phyloP scores from a whole-genome alignment of 441 rosid genomes.

The Biscutella laevigata region DNA sequence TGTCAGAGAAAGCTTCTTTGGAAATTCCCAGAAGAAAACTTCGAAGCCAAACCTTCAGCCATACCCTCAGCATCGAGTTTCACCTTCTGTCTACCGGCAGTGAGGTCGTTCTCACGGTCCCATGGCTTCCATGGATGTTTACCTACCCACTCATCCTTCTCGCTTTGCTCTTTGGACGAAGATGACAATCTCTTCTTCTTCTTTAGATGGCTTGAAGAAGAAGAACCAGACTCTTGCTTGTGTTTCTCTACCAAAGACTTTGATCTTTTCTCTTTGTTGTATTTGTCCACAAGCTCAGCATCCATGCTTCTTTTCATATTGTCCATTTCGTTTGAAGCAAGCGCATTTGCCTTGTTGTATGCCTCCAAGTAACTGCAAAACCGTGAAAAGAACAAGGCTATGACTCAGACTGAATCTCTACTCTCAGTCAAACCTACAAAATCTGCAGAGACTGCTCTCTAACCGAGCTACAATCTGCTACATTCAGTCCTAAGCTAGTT shows the following conservation, averaged over 20 bases:
- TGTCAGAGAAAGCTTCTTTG: conserved; percentile 84
- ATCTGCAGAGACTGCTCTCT: not conserved
- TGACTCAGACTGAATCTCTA: not conserved
- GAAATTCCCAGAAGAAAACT: conserved; percentile 68
- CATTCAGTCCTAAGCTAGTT: not conserved
- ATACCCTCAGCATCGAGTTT: conserved; percentile 61
- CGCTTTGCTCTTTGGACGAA: conserved; percentile 33
- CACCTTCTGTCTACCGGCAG: conserved; percentile 61
- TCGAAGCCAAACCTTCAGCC: conserved; percentile 62
- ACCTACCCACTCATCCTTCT: conserved; percentile 74
- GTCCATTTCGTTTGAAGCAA: conserved; percentile 62
- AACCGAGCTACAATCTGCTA: not conserved
- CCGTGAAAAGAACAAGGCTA: not conserved
- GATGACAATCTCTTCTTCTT: conserved; percentile 42
- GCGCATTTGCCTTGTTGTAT: conserved; percentile 66
- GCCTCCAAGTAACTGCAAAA: conserved; percentile 72
- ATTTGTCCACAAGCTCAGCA: conserved; percentile 80
- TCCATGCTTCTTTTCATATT: conserved; percentile 40
- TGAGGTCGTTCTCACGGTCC: conserved; percentile 87
- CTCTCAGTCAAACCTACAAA: not conserved
- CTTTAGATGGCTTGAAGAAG: conserved; percentile 34
- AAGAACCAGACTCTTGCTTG: conserved; percentile 43
- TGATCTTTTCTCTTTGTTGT: conserved; percentile 73
- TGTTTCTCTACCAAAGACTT: conserved; percentile 76
- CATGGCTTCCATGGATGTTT: conserved; percentile 98